phyloP scores from a whole-genome alignment of 2,329 filamentous ascomycete species.

The Aspergillus aculeatus region DNA sequence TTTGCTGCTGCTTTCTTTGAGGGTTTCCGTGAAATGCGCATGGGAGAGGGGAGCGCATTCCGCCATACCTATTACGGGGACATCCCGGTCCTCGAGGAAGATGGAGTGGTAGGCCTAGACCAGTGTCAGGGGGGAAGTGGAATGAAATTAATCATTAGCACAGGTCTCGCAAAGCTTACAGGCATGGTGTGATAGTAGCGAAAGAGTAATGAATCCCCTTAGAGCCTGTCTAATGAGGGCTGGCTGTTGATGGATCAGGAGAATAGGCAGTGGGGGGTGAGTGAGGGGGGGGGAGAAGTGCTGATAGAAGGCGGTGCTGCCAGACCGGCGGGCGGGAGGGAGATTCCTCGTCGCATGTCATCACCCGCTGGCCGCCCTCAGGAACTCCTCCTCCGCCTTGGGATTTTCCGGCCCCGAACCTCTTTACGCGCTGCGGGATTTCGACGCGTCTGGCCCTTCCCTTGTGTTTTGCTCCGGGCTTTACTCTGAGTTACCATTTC shows the following conservation, averaged over 20 bases:
- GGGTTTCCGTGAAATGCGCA: slow-evolving; percentile 28
- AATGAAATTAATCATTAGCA: background rate
- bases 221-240: slow-evolving; percentile 23
- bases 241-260: slow-evolving; percentile 6
- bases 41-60: slow-evolving; percentile 3
- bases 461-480: background rate
- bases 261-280: slow-evolving; percentile 8
- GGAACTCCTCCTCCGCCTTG: slow-evolving; percentile 13
- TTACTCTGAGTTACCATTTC: background rate
- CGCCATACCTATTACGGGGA: slow-evolving; percentile 60
- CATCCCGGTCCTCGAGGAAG: slow-evolving; percentile 78
- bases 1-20: background rate
- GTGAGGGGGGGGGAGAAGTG: background rate
- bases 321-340: slow-evolving; percentile 17
- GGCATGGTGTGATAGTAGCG: slow-evolving; percentile 43
- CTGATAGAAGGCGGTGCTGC: slow-evolving; percentile 17
- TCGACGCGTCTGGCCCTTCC: slow-evolving; percentile 29
- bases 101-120: slow-evolving; percentile 92
- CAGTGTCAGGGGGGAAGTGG: slow-evolving; percentile 11
- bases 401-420: slow-evolving; percentile 42
- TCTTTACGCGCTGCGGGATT: slow-evolving; percentile 39
- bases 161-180: slow-evolving; percentile 32
- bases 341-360: slow-evolving; percentile 26
- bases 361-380: slow-evolving; percentile 18
- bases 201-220: slow-evolving; percentile 13